A percentile compares a stretch with the other conserved stretches of the same genome.
Evolutionary conservation across 164 flowering plant species (phyloP).

Genomic region (Saururus chinensis): DNA sequence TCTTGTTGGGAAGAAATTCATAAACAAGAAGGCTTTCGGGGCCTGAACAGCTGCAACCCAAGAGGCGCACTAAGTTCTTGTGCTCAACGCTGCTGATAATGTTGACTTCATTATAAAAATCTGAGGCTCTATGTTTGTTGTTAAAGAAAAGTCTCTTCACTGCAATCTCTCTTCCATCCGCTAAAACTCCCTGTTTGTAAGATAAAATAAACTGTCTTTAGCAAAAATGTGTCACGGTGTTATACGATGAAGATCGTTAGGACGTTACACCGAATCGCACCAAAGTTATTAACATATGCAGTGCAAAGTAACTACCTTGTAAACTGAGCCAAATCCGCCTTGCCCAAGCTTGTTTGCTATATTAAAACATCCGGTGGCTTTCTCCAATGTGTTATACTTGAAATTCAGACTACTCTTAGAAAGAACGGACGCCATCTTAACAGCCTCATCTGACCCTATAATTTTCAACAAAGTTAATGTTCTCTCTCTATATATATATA

Average conservation of each 20-base stretch:
- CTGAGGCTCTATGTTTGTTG: conserved; percentile 19
- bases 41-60: conserved; percentile 47
- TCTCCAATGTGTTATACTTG: conserved; percentile 46
- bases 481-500: no score
- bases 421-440: conserved; percentile 30
- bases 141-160: conserved; percentile 39
- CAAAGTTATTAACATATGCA: background rate
- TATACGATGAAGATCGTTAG: no score
- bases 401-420: conserved; percentile 21
- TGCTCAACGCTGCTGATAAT: conserved; percentile 46
- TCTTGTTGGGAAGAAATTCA: conserved; percentile 47
- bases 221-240: no score
- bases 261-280: no score
- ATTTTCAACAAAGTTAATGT: background rate
- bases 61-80: conserved; percentile 50
- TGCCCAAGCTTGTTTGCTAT: conserved; percentile 39
- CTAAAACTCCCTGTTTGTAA: conserved; percentile 36
- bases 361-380: conserved; percentile 42
- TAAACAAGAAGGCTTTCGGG: conserved; percentile 42
- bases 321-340: conserved; percentile 61
- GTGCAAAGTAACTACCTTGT: conserved; percentile 24
- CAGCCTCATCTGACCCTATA: conserved; percentile 44
- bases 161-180: conserved; percentile 63
- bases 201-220: background rate
- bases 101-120: conserved; percentile 45